These are phyloP conservation scores for Quillaja saponaria DNA, from an alignment of 306 rosid genomes.

Conservation along the genomic window DNA sequence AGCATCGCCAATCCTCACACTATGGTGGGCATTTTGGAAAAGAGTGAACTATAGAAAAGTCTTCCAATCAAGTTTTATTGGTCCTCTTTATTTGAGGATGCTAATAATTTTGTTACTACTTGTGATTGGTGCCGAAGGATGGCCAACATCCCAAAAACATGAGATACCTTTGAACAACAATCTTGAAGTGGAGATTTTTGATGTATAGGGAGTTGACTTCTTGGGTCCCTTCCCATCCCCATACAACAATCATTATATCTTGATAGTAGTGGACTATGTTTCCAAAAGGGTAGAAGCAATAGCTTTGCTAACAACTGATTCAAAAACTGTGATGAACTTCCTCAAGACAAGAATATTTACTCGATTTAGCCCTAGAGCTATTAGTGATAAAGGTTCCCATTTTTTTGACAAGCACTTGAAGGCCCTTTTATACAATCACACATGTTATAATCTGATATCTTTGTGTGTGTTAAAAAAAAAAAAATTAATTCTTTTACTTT, in stretches of 20 bases:
- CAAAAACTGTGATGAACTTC: too few species aligned
- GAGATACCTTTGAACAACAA: background rate
- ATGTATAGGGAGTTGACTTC: background rate
- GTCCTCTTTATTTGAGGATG: slow-evolving; percentile 4
- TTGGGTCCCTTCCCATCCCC: background rate
- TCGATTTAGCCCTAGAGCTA: too few species aligned
- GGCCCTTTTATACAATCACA: too few species aligned
- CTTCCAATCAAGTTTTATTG: background rate
- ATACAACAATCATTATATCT: background rate
- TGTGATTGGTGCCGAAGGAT: background rate
- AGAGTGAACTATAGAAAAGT: background rate
- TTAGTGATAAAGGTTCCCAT: too few species aligned
- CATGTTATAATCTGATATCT: too few species aligned
- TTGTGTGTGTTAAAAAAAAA: too few species aligned
- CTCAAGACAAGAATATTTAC: too few species aligned
- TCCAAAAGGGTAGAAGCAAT: slow-evolving; percentile 3
- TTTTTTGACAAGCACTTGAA: too few species aligned
- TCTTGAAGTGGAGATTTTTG: background rate
- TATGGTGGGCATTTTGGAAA: too few species aligned
- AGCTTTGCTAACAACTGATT: background rate
- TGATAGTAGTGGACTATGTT: background rate
- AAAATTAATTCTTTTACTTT: too few species aligned
- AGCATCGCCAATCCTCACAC: too few species aligned
- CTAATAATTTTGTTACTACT: background rate
- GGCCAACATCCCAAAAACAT: background rate